Percentiles rank a stretch among this genome's conserved stretches.
These are phyloP conservation scores for Arbutus unedo DNA, from an alignment of 148 eudicot genomes.

Conservation along the genomic window DNA sequence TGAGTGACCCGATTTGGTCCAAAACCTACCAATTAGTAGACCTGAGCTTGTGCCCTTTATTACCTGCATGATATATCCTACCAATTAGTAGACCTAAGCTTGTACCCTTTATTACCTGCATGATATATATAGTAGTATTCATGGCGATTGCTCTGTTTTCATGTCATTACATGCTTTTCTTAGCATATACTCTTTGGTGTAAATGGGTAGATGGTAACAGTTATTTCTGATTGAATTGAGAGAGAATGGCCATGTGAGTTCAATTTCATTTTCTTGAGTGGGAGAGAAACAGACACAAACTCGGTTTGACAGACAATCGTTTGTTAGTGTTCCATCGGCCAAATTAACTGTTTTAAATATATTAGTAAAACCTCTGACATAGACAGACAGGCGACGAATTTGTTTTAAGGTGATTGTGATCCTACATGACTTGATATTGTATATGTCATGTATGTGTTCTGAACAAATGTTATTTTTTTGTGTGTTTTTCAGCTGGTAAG, in stretches of 20 bases:
- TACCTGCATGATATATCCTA: background rate
- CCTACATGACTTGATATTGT: too few relatives aligned
- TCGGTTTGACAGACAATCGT: too few relatives aligned
- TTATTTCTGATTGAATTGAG: background rate
- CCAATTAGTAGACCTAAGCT: background rate
- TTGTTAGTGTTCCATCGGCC: too few relatives aligned
- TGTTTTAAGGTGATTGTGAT: too few relatives aligned
- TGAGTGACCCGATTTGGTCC: too few relatives aligned
- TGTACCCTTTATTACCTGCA: background rate
- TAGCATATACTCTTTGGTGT: background rate
- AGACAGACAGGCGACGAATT: too few relatives aligned
- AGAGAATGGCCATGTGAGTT: background rate
- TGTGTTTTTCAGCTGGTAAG: slow-evolving; percentile 69
- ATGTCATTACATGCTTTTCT: background rate
- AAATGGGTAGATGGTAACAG: background rate
- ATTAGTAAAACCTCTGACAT: too few relatives aligned
- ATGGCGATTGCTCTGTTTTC: background rate
- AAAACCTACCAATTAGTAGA: background rate
- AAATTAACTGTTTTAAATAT: too few relatives aligned
- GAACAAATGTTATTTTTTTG: slow-evolving; percentile 11
- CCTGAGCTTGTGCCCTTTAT: background rate
- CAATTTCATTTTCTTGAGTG: too few relatives aligned
- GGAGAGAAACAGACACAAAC: too few relatives aligned
- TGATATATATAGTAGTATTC: background rate
- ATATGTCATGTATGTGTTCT: too few relatives aligned